phyloP scores from a whole-genome alignment of 1,284 basidiomycete species.

The Flammula alnicola region DNA sequence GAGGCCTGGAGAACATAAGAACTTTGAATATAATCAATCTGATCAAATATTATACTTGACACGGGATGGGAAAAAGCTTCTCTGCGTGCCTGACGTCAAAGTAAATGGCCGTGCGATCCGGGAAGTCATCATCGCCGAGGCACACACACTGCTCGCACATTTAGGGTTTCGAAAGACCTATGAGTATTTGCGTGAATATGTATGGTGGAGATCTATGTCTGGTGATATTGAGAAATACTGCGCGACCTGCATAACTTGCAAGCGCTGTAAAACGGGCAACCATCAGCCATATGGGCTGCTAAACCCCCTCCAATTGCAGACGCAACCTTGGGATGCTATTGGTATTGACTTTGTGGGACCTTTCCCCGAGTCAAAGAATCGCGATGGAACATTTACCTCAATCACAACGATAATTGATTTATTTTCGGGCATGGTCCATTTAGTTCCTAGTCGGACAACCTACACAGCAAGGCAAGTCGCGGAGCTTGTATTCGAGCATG shows the following conservation, averaged over 20 bases:
- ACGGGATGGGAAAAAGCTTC: slow-evolving; percentile 11
- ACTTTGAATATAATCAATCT: slow-evolving; percentile 30
- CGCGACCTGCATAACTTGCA: slow-evolving; percentile 33
- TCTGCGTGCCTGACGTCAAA: slow-evolving; percentile 41
- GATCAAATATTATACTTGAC: slow-evolving; percentile 30
- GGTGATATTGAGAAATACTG: slow-evolving; percentile 27
- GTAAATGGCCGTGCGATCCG: slow-evolving; percentile 23
- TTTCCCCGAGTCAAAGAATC: slow-evolving; percentile 35
- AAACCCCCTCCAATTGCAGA: slow-evolving; percentile 34
- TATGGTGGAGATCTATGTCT: slow-evolving; percentile 38
- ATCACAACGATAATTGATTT: slow-evolving; percentile 42
- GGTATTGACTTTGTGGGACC: slow-evolving; percentile 50
- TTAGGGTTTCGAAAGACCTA: slow-evolving; percentile 37
- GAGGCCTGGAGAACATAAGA: slow-evolving; percentile 21
- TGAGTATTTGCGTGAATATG: slow-evolving; percentile 29
- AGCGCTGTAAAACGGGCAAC: slow-evolving; percentile 31
- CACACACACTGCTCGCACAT: slow-evolving; percentile 37
- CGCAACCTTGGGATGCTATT: slow-evolving; percentile 39
- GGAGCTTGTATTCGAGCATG: slow-evolving; percentile 23
- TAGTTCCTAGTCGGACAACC: slow-evolving; percentile 34
- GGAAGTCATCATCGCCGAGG: slow-evolving; percentile 37
- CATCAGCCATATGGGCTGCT: slow-evolving; percentile 38
- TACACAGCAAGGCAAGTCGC: slow-evolving; percentile 42
- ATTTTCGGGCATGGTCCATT: slow-evolving; percentile 39
- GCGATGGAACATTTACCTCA: slow-evolving; percentile 39